Percentiles rank a stretch among this genome's conserved stretches.
phyloP scores from a whole-genome alignment of 768 basidiomycete species.

The Grammothele lineata region DNA sequence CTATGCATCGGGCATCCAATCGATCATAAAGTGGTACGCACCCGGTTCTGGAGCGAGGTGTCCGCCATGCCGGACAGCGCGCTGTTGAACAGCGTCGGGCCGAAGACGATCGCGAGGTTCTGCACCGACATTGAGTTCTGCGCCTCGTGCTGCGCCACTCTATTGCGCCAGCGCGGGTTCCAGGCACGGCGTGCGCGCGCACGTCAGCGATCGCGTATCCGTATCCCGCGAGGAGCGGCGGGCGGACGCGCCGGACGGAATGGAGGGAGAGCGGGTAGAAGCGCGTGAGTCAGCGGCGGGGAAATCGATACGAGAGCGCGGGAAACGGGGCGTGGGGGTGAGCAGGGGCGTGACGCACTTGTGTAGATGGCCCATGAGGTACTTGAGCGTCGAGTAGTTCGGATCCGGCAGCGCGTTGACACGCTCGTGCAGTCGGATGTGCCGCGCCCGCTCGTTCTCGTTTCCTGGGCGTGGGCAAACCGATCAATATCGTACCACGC shows the following conservation, averaged over 20 bases:
- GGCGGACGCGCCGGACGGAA: too few species aligned
- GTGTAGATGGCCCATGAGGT: slow-evolving; percentile 90
- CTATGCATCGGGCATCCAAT: too few species aligned
- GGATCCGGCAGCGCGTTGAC: slow-evolving; percentile 98
- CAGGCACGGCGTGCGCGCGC: not conserved
- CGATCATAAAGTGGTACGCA: slow-evolving; percentile 26
- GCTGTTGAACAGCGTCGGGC: slow-evolving; percentile 81
- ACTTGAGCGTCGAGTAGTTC: slow-evolving; percentile 98
- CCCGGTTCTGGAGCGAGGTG: slow-evolving; percentile 69
- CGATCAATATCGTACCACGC: not conserved
- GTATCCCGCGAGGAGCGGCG: too few species aligned
- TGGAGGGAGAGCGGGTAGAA: not conserved
- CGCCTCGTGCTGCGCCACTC: slow-evolving; percentile 69
- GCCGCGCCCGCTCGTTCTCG: slow-evolving; percentile 91
- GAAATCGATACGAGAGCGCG: not conserved
- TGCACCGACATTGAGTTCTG: slow-evolving; percentile 91
- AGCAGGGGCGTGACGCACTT: slow-evolving; percentile 44
- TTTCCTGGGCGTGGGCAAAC: slow-evolving; percentile 47
- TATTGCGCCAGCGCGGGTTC: slow-evolving; percentile 25
- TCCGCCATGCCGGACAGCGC: slow-evolving; percentile 60
- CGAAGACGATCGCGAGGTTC: slow-evolving; percentile 95
- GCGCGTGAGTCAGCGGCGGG: not conserved
- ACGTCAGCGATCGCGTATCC: too few species aligned
- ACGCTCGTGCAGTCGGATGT: slow-evolving; percentile 93
- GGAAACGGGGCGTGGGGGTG: not conserved